Evolutionary conservation across 306 rosid species (phyloP).

Genomic region (Lathyrus oleraceus): DNA sequence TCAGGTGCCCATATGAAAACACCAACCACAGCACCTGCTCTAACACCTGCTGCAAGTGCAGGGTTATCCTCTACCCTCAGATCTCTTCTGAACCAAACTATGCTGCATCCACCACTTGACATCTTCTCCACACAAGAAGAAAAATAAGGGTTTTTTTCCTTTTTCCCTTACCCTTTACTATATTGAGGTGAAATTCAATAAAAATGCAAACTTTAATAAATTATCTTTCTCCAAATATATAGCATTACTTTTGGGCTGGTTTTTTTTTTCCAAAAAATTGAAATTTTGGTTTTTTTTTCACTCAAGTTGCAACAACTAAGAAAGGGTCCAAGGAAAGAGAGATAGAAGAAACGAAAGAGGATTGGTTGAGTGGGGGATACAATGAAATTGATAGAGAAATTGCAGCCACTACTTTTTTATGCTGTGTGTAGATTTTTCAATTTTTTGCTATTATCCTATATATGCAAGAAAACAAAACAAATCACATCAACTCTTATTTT

Average conservation of each 20-base stretch:
- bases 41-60: conserved; percentile 85
- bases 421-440: conserved; percentile 22
- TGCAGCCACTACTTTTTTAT: conserved; percentile 67
- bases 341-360: conserved; percentile 41
- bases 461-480: conserved; percentile 43
- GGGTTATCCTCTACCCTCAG: conserved; percentile 97
- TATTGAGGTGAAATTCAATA: conserved; percentile 16
- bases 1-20: conserved; percentile 99
- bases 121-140: conserved; percentile 41
- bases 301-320: conserved; percentile 50
- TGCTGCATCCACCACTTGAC: conserved; percentile 94
- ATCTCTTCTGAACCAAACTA: conserved; percentile 99
- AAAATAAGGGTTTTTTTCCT: conserved; percentile 15
- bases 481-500: conserved; percentile 54
- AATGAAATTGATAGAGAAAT: conserved; percentile 55
- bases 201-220: neutral
- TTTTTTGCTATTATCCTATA: conserved; percentile 24
- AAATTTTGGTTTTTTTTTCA: conserved; percentile 20
- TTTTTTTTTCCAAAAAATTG: conserved; percentile 19
- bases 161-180: neutral
- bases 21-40: conserved; percentile 84
- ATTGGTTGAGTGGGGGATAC: conserved; percentile 63
- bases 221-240: conserved; percentile 23
- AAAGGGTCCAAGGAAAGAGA: conserved; percentile 32
- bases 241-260: conserved; percentile 37